These are phyloP conservation scores for Diaporthe vexans DNA, from an alignment of 2,329 filamentous ascomycete species.

Conservation along the genomic window DNA sequence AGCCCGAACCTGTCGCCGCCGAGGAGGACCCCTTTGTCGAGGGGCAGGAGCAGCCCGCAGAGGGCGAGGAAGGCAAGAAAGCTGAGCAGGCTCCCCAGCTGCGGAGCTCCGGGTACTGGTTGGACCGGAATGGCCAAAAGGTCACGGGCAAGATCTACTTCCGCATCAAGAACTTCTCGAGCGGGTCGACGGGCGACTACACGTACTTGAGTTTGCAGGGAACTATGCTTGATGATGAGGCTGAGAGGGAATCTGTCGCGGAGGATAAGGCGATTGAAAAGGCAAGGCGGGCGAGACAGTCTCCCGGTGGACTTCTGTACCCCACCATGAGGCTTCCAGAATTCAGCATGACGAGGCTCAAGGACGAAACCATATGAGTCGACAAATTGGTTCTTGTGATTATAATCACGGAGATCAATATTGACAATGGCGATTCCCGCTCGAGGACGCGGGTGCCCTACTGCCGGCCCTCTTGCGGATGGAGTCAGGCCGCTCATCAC, in stretches of 20 bases:
- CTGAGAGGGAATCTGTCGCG: constrained; percentile 72
- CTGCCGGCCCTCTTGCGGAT: not conserved
- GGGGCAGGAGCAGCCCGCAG: constrained; percentile 49
- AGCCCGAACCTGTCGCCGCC: constrained; percentile 42
- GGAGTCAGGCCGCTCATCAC: not conserved
- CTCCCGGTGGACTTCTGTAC: constrained; percentile 48
- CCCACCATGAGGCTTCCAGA: constrained; percentile 60
- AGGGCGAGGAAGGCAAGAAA: constrained; percentile 54
- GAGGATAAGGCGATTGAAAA: constrained; percentile 62
- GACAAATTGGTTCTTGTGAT: not conserved
- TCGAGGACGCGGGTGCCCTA: not conserved
- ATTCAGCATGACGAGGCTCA: constrained; percentile 67
- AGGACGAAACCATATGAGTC: constrained; percentile 36
- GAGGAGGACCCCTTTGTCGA: constrained; percentile 46
- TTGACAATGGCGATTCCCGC: not conserved
- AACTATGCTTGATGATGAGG: constrained; percentile 80
- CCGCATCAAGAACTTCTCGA: constrained; percentile 87
- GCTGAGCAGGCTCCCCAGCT: constrained; percentile 67
- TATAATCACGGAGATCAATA: not conserved
- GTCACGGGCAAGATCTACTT: constrained; percentile 81
- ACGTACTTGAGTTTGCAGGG: constrained; percentile 90
- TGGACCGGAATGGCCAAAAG: constrained; percentile 77
- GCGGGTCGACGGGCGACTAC: constrained; percentile 79
- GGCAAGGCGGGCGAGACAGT: constrained; percentile 54
- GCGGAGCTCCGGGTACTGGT: constrained; percentile 79